Base-by-base conservation (phyloP, 2,329 filamentous ascomycete species). In the Fusarium anguioides region DNA sequence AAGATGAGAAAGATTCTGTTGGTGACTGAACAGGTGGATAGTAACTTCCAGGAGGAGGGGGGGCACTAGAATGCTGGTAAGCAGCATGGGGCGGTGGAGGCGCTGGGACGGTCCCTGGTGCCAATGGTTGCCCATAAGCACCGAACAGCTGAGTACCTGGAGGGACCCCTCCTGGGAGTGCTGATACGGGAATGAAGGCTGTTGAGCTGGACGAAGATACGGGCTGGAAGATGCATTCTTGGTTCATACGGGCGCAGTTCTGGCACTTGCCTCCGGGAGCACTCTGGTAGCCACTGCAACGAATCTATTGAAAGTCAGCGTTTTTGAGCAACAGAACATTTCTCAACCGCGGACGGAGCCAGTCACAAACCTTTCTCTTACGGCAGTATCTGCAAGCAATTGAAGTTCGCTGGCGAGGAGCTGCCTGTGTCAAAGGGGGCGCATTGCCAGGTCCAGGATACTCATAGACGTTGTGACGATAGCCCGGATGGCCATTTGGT, bases 371-470 rank as follows among this genome's bases (percentile, higher is more conserved):
- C 83, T 88, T 88, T 73, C 86, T 80, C 74, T 87, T 86, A n/a
- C 86, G 78, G 72, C 86, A 88, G 64, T 88, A 88, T 52, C 83
- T 81, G 72, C 86, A 88, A 6, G 86, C 86, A 66, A 88, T 88
- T 1, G 85, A 87, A 3, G 86, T 88, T 27, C 86, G 79, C 73
- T 88, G 86, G 21, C 86, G 79, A 3, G 86, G 86, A 5, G 86
- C 86, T 20, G 84, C 82, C 70, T 86, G 84, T 12, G 80, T 78
- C 74, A 83, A 78, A 75, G 33, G 66, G 41, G 79, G 75, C 26
- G 74, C 75, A 20, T 71, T 77, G 36, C 76, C 79, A 18, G 74
- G 65, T 39, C 74, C 74, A 8, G 79, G 79, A 10, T 75, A 74
- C 50, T 73, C 73, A 45, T 77, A 77, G 8, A 74, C 70, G 18